Conservation (phyloP, 2,329 filamentous ascomycete species). For the Sphaceloma murrayae region DNA sequence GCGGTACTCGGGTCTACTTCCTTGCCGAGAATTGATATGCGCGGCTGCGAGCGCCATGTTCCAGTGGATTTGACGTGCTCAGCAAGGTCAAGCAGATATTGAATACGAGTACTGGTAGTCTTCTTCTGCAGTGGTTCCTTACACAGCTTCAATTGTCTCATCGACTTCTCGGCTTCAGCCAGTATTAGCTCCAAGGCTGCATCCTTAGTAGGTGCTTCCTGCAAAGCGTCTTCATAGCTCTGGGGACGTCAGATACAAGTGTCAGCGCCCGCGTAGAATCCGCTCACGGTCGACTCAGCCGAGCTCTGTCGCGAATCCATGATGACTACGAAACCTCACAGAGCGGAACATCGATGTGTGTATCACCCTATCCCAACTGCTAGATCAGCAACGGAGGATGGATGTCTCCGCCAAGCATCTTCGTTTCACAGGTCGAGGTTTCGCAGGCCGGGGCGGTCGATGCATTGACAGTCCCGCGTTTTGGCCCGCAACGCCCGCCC, state of each 20-base stretch:
- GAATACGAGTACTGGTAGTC: conserved; percentile 55
- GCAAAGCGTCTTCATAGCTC: conserved; percentile 12
- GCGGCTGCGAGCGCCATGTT: conserved; percentile 23
- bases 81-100: conserved; percentile 57
- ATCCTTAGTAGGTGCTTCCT: conserved; percentile 41
- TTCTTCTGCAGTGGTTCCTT: conserved; percentile 33
- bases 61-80: conserved; percentile 58
- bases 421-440: too few relatives aligned
- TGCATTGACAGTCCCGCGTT: conserved; percentile 6
- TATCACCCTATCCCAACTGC: too few relatives aligned
- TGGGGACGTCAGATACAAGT: too few relatives aligned
- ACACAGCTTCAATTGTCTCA: conserved; percentile 60
- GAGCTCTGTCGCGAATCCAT: too few relatives aligned
- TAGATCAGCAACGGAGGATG: too few relatives aligned
- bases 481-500: conserved; percentile 10
- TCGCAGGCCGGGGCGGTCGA: background rate
- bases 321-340: too few relatives aligned
- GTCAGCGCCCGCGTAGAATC: too few relatives aligned
- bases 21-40: conserved; percentile 1
- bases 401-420: background rate
- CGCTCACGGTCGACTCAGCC: too few relatives aligned
- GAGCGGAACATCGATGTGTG: too few relatives aligned
- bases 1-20: conserved; percentile 15
- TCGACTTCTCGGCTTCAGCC: conserved; percentile 67
- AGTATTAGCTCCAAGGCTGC: conserved; percentile 69